A percentile compares a stretch with the other conserved stretches of the same genome.
Evolutionary conservation across 257 asterid species (phyloP).

Genomic region (Fraxinus cuspidata): DNA sequence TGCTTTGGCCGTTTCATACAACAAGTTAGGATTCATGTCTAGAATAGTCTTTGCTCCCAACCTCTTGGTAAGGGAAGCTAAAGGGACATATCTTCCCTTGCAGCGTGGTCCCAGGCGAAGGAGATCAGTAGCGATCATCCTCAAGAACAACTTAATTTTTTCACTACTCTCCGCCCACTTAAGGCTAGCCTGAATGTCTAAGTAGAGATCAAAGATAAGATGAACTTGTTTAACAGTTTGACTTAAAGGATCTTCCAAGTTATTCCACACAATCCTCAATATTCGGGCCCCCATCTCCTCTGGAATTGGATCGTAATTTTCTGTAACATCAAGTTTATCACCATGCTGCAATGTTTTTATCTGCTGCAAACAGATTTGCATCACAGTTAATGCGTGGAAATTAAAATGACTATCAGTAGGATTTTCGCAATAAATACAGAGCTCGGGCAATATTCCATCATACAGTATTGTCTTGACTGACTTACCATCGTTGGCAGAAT

Average conservation of each 20-base stretch:
- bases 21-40: slow-evolving; percentile 66
- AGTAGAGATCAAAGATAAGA: slow-evolving; percentile 85
- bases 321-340: slow-evolving; percentile 29
- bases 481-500: slow-evolving; percentile 27
- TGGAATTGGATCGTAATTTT: slow-evolving; percentile 57
- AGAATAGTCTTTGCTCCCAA: slow-evolving; percentile 76
- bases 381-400: slow-evolving; percentile 86
- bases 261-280: slow-evolving; percentile 83
- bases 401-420: slow-evolving; percentile 87
- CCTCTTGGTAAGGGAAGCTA: slow-evolving; percentile 84
- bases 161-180: slow-evolving; percentile 63
- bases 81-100: slow-evolving; percentile 90
- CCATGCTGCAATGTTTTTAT: slow-evolving; percentile 68
- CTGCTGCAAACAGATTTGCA: slow-evolving; percentile 98
- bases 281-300: slow-evolving; percentile 75
- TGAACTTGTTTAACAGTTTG: slow-evolving; percentile 97
- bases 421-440: slow-evolving; percentile 76
- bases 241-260: slow-evolving; percentile 95
- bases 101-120: slow-evolving; percentile 87
- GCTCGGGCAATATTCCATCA: slow-evolving; percentile 89
- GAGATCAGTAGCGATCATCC: slow-evolving; percentile 75
- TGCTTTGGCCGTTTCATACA: slow-evolving; percentile 68
- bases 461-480: slow-evolving; percentile 64
- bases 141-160: slow-evolving; percentile 57
- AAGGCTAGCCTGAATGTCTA: slow-evolving; percentile 75